Base-by-base conservation (phyloP, 2,329 filamentous ascomycete species). In the Chaetomium sp. region DNA sequence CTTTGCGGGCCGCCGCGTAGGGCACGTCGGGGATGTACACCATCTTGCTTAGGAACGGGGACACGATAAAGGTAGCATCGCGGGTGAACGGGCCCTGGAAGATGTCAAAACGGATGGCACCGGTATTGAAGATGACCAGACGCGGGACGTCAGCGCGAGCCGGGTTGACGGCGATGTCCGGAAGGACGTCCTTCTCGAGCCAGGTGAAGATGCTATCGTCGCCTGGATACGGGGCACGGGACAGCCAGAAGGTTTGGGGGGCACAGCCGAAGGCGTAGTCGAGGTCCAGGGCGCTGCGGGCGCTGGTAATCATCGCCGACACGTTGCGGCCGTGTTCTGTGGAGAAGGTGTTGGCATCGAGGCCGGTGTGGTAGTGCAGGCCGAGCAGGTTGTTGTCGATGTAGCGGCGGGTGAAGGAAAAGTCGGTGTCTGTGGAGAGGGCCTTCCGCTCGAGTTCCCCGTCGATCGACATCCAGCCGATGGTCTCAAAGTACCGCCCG, bases 371-470 rank as follows among this genome's bases (percentile, higher is more conserved):
- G 65, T 94, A 81, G 64, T 91, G 80, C 57, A 95, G 79, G 1
- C 91, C 94, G 59, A 84, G 88, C 0, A 96, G 76, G 64, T 97
- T 97, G 72, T 91, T 96, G 72, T 97, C 92, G 58, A 97, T 92
- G 71, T 96, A 97, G 57, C 86, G 81, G 46, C 92, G 82, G 52
- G 80, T 79, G 68, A 95, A 96, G 1, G 76, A 79, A 44, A 84
- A 33, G 12, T 33, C 41, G 9, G 52, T 72, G 0, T 55, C 5
- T 69, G 67, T 19, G 1, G 67, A 54, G 0, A 67, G 64, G 2
- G 66, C 58, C 10, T 64, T 66, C 58, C 68, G 70, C 61, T 73
- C 74, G 43, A 69, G 63, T 53, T 81, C 64, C 36, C 89, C 89
- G 55, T 86, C 79, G 46, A 96, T 84, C 0, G 91, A 95, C 81